Percentiles rank a stretch among this genome's conserved stretches.
phyloP scores from a whole-genome alignment of 176 grass and related monocot genomes.

The Elaeis guineensis region DNA sequence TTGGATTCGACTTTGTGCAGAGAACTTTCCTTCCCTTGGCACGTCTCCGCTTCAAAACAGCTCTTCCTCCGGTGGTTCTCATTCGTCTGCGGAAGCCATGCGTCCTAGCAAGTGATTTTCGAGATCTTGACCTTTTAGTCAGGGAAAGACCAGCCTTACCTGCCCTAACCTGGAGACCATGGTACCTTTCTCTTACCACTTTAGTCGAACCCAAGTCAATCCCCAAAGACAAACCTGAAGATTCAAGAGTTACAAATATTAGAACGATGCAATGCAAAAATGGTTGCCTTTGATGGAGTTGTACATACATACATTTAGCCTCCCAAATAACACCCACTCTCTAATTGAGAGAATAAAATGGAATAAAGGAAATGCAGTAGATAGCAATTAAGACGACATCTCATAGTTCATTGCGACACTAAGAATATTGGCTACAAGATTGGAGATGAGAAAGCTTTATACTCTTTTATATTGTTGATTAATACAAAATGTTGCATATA shows the following conservation, averaged over 20 bases:
- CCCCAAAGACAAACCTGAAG: conserved; percentile 50
- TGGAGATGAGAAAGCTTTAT: no score
- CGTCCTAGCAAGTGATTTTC: conserved; percentile 76
- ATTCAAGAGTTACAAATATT: conserved; percentile 1
- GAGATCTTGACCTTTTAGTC: conserved; percentile 82
- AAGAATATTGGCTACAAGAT: no score
- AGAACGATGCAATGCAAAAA: neutral
- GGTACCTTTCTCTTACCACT: conserved; percentile 38
- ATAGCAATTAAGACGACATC: no score
- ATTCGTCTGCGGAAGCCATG: conserved; percentile 82
- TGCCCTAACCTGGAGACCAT: conserved; percentile 66
- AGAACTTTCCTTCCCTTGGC: conserved; percentile 82
- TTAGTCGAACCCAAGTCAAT: conserved; percentile 54
- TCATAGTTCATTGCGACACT: no score
- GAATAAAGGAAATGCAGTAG: no score
- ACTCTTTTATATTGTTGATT: no score
- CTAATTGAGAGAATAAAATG: no score
- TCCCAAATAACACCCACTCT: no score
- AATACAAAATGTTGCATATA: no score
- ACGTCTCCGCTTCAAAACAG: conserved; percentile 63
- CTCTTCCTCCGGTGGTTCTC: conserved; percentile 50
- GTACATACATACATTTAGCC: no score
- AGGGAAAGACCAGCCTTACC: conserved; percentile 62
- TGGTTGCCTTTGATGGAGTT: neutral
- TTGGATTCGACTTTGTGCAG: conserved; percentile 71